Evolutionary conservation across 305 asterid species (phyloP).

Genomic region (Fraxinus sp.): DNA sequence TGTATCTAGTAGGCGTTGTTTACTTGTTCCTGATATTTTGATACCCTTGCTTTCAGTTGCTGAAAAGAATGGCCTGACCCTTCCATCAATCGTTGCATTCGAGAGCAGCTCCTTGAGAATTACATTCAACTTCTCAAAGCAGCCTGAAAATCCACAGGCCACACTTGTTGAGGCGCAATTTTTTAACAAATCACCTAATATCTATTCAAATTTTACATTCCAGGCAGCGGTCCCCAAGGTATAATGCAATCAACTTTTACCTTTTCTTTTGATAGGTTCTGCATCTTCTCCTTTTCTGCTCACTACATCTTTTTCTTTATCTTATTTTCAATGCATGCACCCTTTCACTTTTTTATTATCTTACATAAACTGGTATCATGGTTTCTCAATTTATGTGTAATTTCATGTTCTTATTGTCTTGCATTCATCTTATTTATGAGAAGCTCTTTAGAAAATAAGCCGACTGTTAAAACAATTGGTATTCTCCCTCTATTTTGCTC

Average conservation of each 20-base stretch:
- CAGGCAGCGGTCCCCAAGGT: slow-evolving; percentile 99
- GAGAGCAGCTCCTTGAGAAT: slow-evolving; percentile 80
- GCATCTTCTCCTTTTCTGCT: neutral
- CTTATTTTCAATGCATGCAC: neutral
- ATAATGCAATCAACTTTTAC: slow-evolving; percentile 17
- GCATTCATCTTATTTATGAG: neutral
- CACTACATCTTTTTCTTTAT: neutral
- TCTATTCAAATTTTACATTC: slow-evolving; percentile 68
- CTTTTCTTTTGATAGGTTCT: neutral
- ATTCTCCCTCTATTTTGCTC: neutral
- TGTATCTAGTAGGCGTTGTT: neutral
- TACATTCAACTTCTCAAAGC: slow-evolving; percentile 77
- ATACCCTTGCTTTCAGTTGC: slow-evolving; percentile 34
- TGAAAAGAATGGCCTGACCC: slow-evolving; percentile 59
- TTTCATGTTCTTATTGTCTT: neutral
- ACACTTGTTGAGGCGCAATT: slow-evolving; percentile 75
- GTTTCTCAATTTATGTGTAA: neutral
- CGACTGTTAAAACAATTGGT: neutral
- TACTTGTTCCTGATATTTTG: neutral
- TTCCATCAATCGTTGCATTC: slow-evolving; percentile 75
- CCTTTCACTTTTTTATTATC: neutral
- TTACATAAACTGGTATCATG: neutral
- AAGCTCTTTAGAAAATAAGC: neutral
- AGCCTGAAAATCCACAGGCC: slow-evolving; percentile 68
- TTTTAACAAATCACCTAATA: slow-evolving; percentile 60